Evolutionary conservation across 106 monocot species (phyloP), one percentile per base, ranked within the genome.

Genomic region (Allium cepa): DNA sequence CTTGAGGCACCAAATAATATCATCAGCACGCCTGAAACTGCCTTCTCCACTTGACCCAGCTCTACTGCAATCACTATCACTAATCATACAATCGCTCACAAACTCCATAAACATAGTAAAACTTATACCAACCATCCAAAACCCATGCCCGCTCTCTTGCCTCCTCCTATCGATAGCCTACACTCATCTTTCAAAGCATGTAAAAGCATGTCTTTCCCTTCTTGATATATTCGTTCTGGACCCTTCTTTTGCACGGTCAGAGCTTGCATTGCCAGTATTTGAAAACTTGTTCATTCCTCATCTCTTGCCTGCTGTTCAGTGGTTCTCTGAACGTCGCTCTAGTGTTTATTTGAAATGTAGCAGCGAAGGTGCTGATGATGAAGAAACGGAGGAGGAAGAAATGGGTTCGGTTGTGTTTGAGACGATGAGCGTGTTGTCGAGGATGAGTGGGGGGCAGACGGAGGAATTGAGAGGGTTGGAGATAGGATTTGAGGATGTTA

Each of bases 231-330:
- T 85, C 65, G 49, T 56, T 56, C 71, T 78, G 11, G 78, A 85
- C 46, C 85, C 85, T 9, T 36, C 74, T 6, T 53, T 68, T 9
- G 74, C 81, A 48, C 77, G 85, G 14, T 47, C 71, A 12, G 85
- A 85, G 22, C 28, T 85, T 49, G 85, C 85, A 26, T 62, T 75
- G 9, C 26, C 67, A 10, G 62, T 81, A 50, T 85, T 81, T 64
- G 85, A 85, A 49, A 63, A 63, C 50, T 74, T 85, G 66, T 85
- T 85, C 72, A 57, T 78, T n/a, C 81, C 80, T 13, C 77, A 78
- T 64, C 75, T 85, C 51, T 61, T 85, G 9, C 81, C 78, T 10
- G 61, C 64, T 3, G 46, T 81, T 68, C 81, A 62, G 22, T 68
- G 81, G 78, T 78, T 78, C 68, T 75, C 81, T 3, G 81, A 79